Percentiles rank a stretch among this genome's conserved stretches.
Conservation (phyloP, 768 basidiomycete genomes). For the Kwoniella dejecticola region DNA sequence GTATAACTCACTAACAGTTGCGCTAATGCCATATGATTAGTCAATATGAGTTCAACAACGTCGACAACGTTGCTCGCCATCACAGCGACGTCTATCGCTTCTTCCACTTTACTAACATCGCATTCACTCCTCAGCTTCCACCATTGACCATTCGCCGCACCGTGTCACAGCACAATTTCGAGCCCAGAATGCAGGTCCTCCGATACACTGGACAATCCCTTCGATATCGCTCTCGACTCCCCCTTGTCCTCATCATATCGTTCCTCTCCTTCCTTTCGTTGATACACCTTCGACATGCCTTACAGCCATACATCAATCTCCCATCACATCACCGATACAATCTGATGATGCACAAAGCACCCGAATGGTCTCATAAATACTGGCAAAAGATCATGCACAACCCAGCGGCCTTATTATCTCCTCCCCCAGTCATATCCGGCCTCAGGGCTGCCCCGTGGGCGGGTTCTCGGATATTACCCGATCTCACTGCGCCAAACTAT, state of each 20-base stretch:
- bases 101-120: too few relatives aligned
- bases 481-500: neutral
- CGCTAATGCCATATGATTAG: too few relatives aligned
- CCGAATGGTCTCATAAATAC: slow-evolving; percentile 6
- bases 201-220: neutral
- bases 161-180: too few relatives aligned
- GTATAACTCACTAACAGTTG: too few relatives aligned
- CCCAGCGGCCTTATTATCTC: slow-evolving; percentile 7
- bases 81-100: too few relatives aligned
- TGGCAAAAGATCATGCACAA: slow-evolving; percentile 3
- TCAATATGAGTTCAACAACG: too few relatives aligned
- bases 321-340: slow-evolving; percentile 10
- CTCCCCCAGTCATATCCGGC: neutral
- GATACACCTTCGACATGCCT: neutral
- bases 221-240: neutral
- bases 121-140: too few relatives aligned
- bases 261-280: neutral
- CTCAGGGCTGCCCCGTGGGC: slow-evolving; percentile 10
- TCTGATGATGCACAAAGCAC: neutral
- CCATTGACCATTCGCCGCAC: too few relatives aligned
- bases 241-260: neutral
- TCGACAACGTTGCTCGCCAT: too few relatives aligned
- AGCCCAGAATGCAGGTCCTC: neutral
- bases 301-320: neutral
- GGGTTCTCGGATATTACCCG: slow-evolving; percentile 3